Evolutionary conservation across 1,284 basidiomycete species (phyloP), one percentile per base, ranked within the genome.

Genomic region (Sparassis latifolia): DNA sequence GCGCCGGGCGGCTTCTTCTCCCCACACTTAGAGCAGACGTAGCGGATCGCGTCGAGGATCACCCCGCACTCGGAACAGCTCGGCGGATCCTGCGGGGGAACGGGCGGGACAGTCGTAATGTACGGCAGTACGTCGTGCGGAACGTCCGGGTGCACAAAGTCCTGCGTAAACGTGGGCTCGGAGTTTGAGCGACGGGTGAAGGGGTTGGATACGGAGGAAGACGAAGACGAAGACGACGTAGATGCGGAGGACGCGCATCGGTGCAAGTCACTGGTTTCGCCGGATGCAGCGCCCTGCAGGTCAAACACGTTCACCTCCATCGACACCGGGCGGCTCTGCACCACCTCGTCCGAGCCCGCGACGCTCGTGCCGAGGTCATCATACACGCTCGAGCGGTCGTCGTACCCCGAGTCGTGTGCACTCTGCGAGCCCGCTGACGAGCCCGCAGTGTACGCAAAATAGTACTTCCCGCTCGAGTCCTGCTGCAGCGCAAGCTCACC

Each of bases 11-110:
- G 77, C 47, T 75, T 68, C 69, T 82, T 86, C 67, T 89, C 87
- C 10, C 92, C 91, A 60, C 92, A 95, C 28, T 83, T 86, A 5
- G 83, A 78, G 62, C 92, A 96, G 10, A 93, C 84, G 63, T 95
- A 95, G 45, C 89, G 84, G 66, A 94, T 83, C 27, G 81, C 76
- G 51, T 92, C 85, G 6, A 96, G 72, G 3, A 82, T 62, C 0
- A 77, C 65, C 10, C 86, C 86, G 59, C 92, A 96, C 32, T 82
- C 79, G 0, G 90, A 92, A 66, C 92, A 95, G 54, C 82, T 79
- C 0, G 89, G 89, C 4, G 90, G 79, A 33, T 80, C 74, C 12
- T 79, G 77, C 1, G 80, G 78, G 3, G 87, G 82, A 10, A 81
- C 79, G 0, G 71, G 67, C 30, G 66, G 75, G 29, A 65, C 59